Evolutionary conservation across 2,329 filamentous ascomycete species (phyloP), one percentile per base, ranked within the genome.

Genomic region (Curvularia sp.): DNA sequence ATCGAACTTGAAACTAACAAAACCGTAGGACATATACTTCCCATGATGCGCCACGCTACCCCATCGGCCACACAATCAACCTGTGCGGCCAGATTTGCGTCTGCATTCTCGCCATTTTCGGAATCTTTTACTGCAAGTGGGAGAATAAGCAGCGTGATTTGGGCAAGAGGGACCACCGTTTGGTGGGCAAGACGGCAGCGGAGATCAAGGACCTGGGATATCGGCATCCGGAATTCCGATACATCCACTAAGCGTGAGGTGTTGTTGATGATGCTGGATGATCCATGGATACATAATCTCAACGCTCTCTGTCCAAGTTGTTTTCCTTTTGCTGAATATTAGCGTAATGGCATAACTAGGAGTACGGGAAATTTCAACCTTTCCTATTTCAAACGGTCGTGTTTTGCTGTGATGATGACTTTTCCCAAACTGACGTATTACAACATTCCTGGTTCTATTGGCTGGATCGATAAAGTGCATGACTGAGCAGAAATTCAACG

Each of bases 21-120:
- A 33, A 7, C 13, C 77, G 13, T 30, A 86, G 84, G 84, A 85
- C 84, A 0, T 87, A 87, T 64, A 81, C 78, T 2, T 69, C 70
- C 70, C 80, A 84, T 59, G 81, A 86, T 70, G 85, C 63, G 53
- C 91, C 89, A 1, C 83, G 84, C 26, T 97, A 88, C 78, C 85
- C 84, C 35, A 84, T 86, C 1, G 93, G 93, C 1, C 93, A 97
- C 50, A 82, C 82, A 4, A 87, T 87, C 78, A 87, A 87, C 65
- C 76, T 87, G 46, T 76, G 64, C 4, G 83, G 83, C 1, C 83
- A 86, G 67, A 70, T 81, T 18, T 69, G 69, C 12, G 79, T 80
- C 4, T 67, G 83, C 3, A 58, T 79, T 20, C 76, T 87, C 5
- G 72, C 83, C 1, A 33, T 79, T 4, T 79, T 78, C 24, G 84